Base-by-base conservation (phyloP, 192 early-diverging fungal species). In the Entomortierella chlamydospora region DNA sequence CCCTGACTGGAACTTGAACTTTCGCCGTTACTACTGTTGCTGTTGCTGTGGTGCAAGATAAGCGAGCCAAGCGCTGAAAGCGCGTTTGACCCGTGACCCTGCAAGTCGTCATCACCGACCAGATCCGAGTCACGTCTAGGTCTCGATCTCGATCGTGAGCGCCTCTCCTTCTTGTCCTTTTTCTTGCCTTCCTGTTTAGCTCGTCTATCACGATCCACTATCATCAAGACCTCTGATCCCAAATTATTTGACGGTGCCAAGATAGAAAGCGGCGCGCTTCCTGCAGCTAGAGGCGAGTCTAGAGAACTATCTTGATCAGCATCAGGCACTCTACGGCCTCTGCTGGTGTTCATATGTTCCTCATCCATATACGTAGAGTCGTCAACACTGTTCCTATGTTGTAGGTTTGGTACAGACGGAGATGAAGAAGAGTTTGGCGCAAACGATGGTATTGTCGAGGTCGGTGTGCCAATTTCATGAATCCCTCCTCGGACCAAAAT, bases 161-260 rank as follows among this genome's bases (percentile, higher is more conserved):
- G 39, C 7, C 25, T 47, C 11, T 9, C 58, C 26, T 60, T 2
- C 17, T 10, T 60, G 18, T 7, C 25, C 20, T 30, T 76, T n/a
- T 18, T 45, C 29, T 41, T 45, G n/a, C 39, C 25, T 49, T 70
- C 50, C 23, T n/a, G 12, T 7, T 22, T 42, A 1, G 45, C 63
- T 20, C 66, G 72, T 20, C 72, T 45, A 22, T 73, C 39, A 13
- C 61, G 54, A 59, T 78, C 74, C 30, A 78, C 74, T 23, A 70
- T 49, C 67, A 70, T 78, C 56, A 78, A 33, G 1, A 78, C 47
- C 31, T 78, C 54, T 20, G 74, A 78, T 45, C 74, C 74, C 11
- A 78, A 47, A 18, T 64, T 43, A 33, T 78, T 78, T 30, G 39
- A 22, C 0, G 74, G 74, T 0, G 67, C 41, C 6, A 78, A 10